Conservation (phyloP, 2,329 filamentous ascomycete species). For the Beauveria brongniartii region DNA sequence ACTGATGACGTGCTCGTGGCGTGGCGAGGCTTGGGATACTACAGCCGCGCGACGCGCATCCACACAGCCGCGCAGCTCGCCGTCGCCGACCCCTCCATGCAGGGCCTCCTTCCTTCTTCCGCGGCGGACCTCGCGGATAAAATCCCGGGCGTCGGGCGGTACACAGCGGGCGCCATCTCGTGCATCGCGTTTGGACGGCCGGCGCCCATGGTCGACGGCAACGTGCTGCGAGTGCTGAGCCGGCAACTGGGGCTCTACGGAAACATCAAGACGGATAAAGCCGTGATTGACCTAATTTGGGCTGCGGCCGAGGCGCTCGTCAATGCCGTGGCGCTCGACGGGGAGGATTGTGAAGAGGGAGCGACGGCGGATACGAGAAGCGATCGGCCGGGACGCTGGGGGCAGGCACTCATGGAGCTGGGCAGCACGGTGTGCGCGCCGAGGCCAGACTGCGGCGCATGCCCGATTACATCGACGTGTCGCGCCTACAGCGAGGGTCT, state of each 20-base stretch:
- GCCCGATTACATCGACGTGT: constrained; percentile 44
- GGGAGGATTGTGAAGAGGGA: constrained; percentile 10
- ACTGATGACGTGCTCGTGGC: constrained; percentile 48
- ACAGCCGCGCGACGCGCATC: constrained; percentile 54
- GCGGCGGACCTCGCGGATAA: constrained; percentile 38
- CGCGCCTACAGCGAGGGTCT: constrained; percentile 42
- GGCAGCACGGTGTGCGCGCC: constrained; percentile 55
- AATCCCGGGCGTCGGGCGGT: constrained; percentile 52
- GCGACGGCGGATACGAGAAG: constrained; percentile 26
- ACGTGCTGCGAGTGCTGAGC: constrained; percentile 53
- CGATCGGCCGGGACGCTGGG: constrained; percentile 51
- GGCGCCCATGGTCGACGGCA: constrained; percentile 56
- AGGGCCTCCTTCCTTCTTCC: constrained; percentile 41
- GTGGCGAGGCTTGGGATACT: constrained; percentile 57
- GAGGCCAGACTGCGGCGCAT: constrained; percentile 45
- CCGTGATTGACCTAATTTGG: constrained; percentile 47
- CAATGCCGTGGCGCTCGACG: constrained; percentile 35
- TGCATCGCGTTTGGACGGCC: constrained; percentile 54
- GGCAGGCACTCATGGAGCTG: constrained; percentile 58
- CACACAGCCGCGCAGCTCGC: constrained; percentile 48
- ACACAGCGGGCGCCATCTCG: constrained; percentile 55
- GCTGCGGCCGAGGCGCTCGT: constrained; percentile 48
- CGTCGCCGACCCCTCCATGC: constrained; percentile 30
- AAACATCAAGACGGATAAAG: constrained; percentile 48
- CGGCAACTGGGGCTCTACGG: constrained; percentile 50